These are phyloP conservation scores for Aspergillus hiratsukae DNA, from an alignment of 2,329 filamentous ascomycete species.

Conservation along the genomic window DNA sequence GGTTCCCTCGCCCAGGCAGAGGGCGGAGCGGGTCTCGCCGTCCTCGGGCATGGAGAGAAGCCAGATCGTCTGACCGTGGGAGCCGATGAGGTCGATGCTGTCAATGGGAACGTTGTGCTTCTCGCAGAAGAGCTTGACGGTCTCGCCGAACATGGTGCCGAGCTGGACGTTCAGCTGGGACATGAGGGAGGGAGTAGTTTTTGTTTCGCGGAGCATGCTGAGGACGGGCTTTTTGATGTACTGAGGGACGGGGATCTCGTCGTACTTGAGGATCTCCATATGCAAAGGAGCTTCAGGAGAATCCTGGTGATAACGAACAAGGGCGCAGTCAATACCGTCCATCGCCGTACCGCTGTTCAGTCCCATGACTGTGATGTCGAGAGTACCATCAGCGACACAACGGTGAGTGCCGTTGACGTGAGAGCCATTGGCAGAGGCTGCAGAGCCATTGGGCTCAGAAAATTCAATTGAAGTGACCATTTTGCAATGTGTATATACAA, in stretches of 20 bases:
- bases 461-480: too few relatives aligned
- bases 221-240: slow-evolving; percentile 53
- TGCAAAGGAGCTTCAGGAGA: slow-evolving; percentile 50
- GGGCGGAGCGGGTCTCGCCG: slow-evolving; percentile 45
- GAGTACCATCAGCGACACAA: background rate
- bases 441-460: too few relatives aligned
- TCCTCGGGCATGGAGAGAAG: slow-evolving; percentile 50
- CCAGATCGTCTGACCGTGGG: slow-evolving; percentile 58
- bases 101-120: slow-evolving; percentile 23
- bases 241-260: slow-evolving; percentile 50
- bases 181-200: slow-evolving; percentile 50
- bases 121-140: slow-evolving; percentile 46
- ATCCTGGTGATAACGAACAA: slow-evolving; percentile 54
- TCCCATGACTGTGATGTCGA: slow-evolving; percentile 42
- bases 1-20: slow-evolving; percentile 56
- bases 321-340: slow-evolving; percentile 57
- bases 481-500: too few relatives aligned
- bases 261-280: slow-evolving; percentile 53
- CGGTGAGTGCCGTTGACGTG: too few relatives aligned
- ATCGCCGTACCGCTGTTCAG: slow-evolving; percentile 53
- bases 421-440: too few relatives aligned
- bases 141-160: slow-evolving; percentile 43
- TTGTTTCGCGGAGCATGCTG: slow-evolving; percentile 51
- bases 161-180: slow-evolving; percentile 56
- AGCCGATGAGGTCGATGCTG: slow-evolving; percentile 16